Evolutionary conservation across 192 early-diverging fungal genomes (phyloP), one percentile per base, ranked within the genome.

Genomic region (Pecoramyces ruminantium): DNA sequence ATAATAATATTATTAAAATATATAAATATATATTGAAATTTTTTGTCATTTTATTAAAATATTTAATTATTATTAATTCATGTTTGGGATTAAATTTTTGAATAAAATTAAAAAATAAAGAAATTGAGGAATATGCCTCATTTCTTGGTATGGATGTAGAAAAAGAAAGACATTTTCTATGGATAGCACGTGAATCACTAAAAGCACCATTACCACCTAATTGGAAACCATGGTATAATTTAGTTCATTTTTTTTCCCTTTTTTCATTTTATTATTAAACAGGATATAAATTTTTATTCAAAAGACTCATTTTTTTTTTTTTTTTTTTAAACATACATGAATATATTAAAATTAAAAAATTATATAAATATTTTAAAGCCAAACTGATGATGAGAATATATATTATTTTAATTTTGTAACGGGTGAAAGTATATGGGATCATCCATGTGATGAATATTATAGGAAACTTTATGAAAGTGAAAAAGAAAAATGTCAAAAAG

Each of bases 401-500:
- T 34, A 81, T 79, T 81, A 77, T 81, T 77, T 38, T 79, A 77
- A 77, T 77, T 81, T 81, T 18, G 58, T 82, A 34, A 91, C 88
- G 4, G 88, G 89, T 9, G 90, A 91, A 77, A 86, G 85, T 77
- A 92, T 91, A 12, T 92, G 90, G 90, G 90, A 92, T 78, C 90
- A 92, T 80, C 90, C 90, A 13, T 92, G 89, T 79, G 90, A 92
- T 81, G 90, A 92, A 27, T 86, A 92, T 42, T 92, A 89, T 82
- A 67, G 85, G 38, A 86, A 91, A 28, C 78, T 92, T 14, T 91
- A 91, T 79, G 84, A 88, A 79, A 58, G 81, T 25, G 89, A 91
- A 82, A 90, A 88, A 81, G 85, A 83, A 79, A 89, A 90, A 82
- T 79, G 81, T 25, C 83, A 83, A 77, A 67, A 67, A n/a, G 51